Percentiles rank a stretch among this genome's conserved stretches.
phyloP scores from a whole-genome alignment of 345 rosid species.

The Geranium brycei region DNA sequence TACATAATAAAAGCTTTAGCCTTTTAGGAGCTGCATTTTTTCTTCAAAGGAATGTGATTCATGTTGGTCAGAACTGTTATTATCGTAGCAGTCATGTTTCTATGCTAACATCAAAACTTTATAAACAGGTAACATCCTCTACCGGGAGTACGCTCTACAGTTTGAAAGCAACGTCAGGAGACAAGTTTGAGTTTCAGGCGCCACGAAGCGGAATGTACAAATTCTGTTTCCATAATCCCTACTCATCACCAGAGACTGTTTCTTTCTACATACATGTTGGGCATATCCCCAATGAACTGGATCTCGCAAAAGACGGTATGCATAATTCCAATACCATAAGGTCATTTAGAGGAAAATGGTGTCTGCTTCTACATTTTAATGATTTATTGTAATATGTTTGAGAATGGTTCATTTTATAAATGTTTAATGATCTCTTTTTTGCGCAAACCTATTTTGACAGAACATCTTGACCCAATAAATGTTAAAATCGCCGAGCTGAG shows the following conservation, averaged over 20 bases:
- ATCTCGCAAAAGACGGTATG: constrained; percentile 86
- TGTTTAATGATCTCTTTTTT: too few relatives aligned
- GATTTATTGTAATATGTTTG: too few relatives aligned
- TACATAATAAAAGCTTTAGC: too few relatives aligned
- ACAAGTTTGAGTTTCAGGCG: constrained; percentile 81
- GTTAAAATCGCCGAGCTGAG: constrained; percentile 92
- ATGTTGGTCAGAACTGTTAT: too few relatives aligned
- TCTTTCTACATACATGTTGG: constrained; percentile 91
- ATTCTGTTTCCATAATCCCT: constrained; percentile 88
- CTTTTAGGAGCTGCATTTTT: too few relatives aligned
- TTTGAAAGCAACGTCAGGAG: constrained; percentile 82
- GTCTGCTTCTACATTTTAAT: too few relatives aligned
- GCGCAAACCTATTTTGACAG: constrained; percentile 17
- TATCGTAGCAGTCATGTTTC: too few relatives aligned
- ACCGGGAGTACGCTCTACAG: constrained; percentile 53
- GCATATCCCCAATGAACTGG: constrained; percentile 85
- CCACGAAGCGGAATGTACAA: constrained; percentile 94
- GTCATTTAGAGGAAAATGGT: too few relatives aligned
- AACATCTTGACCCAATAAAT: constrained; percentile 83
- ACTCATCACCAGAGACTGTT: constrained; percentile 82
- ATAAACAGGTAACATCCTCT: constrained; percentile 76
- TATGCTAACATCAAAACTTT: too few relatives aligned
- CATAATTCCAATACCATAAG: too few relatives aligned
- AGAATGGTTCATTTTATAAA: too few relatives aligned
- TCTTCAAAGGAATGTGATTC: too few relatives aligned